These are phyloP conservation scores for Angomonas ambiguus DNA, from an alignment of 208 protist species.

Conservation along the genomic window DNA sequence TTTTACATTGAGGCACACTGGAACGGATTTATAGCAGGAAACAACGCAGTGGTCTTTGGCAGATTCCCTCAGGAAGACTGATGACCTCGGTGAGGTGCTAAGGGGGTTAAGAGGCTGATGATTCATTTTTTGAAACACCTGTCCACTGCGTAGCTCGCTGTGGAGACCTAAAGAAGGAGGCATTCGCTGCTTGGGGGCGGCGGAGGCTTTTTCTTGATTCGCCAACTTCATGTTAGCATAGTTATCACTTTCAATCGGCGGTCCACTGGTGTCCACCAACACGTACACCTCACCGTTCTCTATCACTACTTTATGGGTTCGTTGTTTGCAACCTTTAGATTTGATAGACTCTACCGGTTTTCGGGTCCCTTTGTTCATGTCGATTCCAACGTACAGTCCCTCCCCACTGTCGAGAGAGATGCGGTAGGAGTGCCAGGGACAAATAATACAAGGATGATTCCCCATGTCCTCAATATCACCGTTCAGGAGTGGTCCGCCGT, in stretches of 20 bases:
- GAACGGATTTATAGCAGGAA: conserved; percentile 23
- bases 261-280: conserved; percentile 40
- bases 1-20: conserved; percentile 45
- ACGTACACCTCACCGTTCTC: conserved; percentile 68
- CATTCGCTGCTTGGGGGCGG: conserved; percentile 18
- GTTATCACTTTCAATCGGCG: conserved; percentile 55
- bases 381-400: conserved; percentile 78
- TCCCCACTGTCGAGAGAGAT: conserved; percentile 88
- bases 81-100: neutral
- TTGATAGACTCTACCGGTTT: conserved; percentile 30
- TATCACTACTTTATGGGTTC: conserved; percentile 61
- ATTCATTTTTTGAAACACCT: conserved; percentile 39
- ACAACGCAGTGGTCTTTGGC: conserved; percentile 11
- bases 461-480: conserved; percentile 91
- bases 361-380: conserved; percentile 32
- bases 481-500: conserved; percentile 79
- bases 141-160: conserved; percentile 51
- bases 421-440: conserved; percentile 88
- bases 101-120: conserved; percentile 14
- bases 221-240: conserved; percentile 77
- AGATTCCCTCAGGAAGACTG: conserved; percentile 5
- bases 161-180: conserved; percentile 25
- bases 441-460: conserved; percentile 84
- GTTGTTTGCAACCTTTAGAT: conserved; percentile 87
- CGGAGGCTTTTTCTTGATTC: conserved; percentile 51